Evolutionary conservation across 345 rosid species (phyloP).

Genomic region (Bruguiera sexangula): DNA sequence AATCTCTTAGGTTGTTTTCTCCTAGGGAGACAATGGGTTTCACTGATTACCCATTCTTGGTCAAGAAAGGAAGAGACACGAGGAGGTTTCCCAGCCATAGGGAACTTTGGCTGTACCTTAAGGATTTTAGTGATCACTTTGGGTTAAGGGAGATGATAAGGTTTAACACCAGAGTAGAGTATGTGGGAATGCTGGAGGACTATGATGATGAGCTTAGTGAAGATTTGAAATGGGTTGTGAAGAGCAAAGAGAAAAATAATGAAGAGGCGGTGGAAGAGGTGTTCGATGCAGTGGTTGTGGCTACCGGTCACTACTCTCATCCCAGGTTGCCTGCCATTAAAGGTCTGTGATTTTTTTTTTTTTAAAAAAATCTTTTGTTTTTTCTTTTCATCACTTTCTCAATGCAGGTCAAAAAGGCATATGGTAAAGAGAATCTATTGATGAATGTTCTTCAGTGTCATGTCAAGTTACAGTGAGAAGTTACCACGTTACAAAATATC

Average conservation of each 20-base stretch:
- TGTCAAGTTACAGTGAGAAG: not conserved
- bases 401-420: not conserved
- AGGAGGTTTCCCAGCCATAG: slow-evolving; percentile 87
- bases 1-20: slow-evolving; percentile 59
- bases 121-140: slow-evolving; percentile 66
- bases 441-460: slow-evolving; percentile 15
- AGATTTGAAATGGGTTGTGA: slow-evolving; percentile 68
- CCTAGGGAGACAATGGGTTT: slow-evolving; percentile 94
- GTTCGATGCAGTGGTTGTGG: slow-evolving; percentile 88
- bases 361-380: too few species aligned
- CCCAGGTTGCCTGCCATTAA: slow-evolving; percentile 74
- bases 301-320: slow-evolving; percentile 83
- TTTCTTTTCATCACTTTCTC: not conserved
- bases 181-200: slow-evolving; percentile 61
- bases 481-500: not conserved
- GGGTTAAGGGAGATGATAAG: slow-evolving; percentile 66
- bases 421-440: not conserved
- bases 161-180: slow-evolving; percentile 77
- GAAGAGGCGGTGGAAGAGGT: slow-evolving; percentile 59
- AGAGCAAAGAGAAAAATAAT: slow-evolving; percentile 37
- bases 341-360: slow-evolving; percentile 39
- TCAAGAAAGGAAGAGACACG: slow-evolving; percentile 67
- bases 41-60: slow-evolving; percentile 76
- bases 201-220: slow-evolving; percentile 40
- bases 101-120: slow-evolving; percentile 74